phyloP scores from a whole-genome alignment of 768 basidiomycete genomes.

The Zangia roseola region DNA sequence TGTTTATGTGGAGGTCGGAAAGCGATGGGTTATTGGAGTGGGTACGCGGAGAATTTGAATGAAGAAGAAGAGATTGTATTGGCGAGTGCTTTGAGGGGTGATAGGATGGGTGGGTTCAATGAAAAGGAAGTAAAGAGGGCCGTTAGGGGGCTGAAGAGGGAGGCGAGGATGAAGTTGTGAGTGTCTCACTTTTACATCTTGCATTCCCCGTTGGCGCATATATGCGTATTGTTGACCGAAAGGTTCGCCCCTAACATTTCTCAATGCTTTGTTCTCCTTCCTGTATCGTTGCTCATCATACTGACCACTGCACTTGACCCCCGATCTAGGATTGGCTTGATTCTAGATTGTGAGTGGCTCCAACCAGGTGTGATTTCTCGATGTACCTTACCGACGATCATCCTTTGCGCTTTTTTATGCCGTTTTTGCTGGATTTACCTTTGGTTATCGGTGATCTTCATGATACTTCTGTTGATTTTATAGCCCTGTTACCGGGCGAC shows the following conservation, averaged over 20 bases:
- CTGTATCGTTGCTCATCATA: background rate
- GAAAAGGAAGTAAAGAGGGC: conserved; percentile 70
- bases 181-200: conserved; percentile 26
- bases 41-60: conserved; percentile 48
- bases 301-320: conserved; percentile 2
- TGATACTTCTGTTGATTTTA: conserved; percentile 2
- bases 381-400: conserved; percentile 5
- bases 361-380: background rate
- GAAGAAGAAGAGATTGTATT: conserved; percentile 47
- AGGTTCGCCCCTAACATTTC: background rate
- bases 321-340: conserved; percentile 25
- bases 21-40: conserved; percentile 70
- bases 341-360: conserved; percentile 24
- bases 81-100: conserved; percentile 46
- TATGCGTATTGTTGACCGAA: background rate
- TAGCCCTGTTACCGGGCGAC: conserved; percentile 81
- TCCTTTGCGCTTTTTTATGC: background rate
- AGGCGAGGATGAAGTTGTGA: conserved; percentile 74
- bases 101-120: conserved; percentile 55
- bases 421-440: background rate
- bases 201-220: background rate
- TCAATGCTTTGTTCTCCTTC: background rate
- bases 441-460: conserved; percentile 2
- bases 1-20: conserved; percentile 62
- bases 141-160: conserved; percentile 57